Conservation (phyloP, 257 asterid species). For the Leonotis leonurus region DNA sequence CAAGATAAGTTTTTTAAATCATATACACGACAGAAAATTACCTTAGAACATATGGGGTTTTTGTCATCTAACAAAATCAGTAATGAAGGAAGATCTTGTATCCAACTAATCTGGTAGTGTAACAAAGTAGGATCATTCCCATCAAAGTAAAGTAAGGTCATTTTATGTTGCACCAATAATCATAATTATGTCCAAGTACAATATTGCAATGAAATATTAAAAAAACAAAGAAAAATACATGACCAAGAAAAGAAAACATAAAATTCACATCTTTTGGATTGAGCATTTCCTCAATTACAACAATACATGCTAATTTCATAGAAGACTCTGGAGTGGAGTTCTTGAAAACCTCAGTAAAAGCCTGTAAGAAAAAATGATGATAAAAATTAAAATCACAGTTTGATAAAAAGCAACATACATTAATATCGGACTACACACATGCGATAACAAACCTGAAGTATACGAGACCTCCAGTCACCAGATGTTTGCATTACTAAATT, state of each 20-base stretch:
- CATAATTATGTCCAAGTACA: not conserved
- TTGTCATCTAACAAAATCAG: constrained; percentile 55
- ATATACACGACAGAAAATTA: constrained; percentile 40
- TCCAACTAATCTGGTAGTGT: constrained; percentile 52
- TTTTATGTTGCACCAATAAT: constrained; percentile 38
- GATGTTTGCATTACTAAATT: constrained; percentile 45
- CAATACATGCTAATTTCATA: constrained; percentile 72
- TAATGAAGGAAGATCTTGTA: constrained; percentile 62
- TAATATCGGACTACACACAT: not conserved
- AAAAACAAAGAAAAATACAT: not conserved
- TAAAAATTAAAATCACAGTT: not conserved
- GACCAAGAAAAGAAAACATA: not conserved
- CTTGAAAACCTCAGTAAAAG: constrained; percentile 58
- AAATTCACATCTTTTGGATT: constrained; percentile 43
- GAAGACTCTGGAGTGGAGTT: constrained; percentile 53
- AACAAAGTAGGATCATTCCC: constrained; percentile 44
- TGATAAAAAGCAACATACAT: not conserved
- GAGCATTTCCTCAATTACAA: constrained; percentile 64
- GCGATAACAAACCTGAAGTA: constrained; percentile 56
- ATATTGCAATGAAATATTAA: not conserved
- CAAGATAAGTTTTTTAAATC: constrained; percentile 11
- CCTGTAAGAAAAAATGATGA: constrained; percentile 31
- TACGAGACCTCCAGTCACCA: constrained; percentile 61
- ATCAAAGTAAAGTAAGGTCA: constrained; percentile 33
- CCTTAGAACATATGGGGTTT: constrained; percentile 60